Evolutionary conservation across 805 yeast genomes (phyloP), one percentile per base, ranked within the genome.

Genomic region (Pichia cephalocereana): DNA sequence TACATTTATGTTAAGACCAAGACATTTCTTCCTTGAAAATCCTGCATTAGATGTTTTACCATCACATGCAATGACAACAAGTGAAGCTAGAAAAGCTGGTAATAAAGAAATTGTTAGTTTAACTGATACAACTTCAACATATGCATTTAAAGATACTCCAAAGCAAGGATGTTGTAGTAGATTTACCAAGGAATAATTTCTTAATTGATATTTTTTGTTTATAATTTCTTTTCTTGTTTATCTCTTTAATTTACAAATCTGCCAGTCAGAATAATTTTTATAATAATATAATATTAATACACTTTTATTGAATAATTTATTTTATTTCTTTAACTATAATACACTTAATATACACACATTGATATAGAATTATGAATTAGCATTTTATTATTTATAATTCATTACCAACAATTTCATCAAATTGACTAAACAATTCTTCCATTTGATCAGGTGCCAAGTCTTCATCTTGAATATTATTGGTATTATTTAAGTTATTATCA

Each of bases 11-110:
- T 70, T 85, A 63, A 77, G 90, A 66, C 93, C 93, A 57, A 75
- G 91, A 64, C 80, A 85, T 67, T 80, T 85, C 71, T 85, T 85
- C 74, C 68, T 73, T 42, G 86, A 82, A 64, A 85, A 84, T 66
- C 93, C 95, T 32, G 83, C 78, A 46, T 71, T 85, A 56, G 93
- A 85, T 58, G 77, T 86, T 51, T 77, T 74, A 57, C 90, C 91
- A 49, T 79, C 86, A 8, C 71, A 75, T 56, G 70, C 75, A 26
- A 63, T 68, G 68, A 71, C 76, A 26, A 75, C 79, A 11, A 56
- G 71, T 41, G 70, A 69, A 59, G 75, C 74, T 31, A 71, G 57
- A 53, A 58, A 51, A 27, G 64, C 70, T 28, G 62, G 65, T 34
- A 60, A 62, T 49, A 45, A 52, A 28, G 76, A 73, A 58, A 68